phyloP scores from a whole-genome alignment of 768 basidiomycete species.

The Termitomyces sp. region DNA sequence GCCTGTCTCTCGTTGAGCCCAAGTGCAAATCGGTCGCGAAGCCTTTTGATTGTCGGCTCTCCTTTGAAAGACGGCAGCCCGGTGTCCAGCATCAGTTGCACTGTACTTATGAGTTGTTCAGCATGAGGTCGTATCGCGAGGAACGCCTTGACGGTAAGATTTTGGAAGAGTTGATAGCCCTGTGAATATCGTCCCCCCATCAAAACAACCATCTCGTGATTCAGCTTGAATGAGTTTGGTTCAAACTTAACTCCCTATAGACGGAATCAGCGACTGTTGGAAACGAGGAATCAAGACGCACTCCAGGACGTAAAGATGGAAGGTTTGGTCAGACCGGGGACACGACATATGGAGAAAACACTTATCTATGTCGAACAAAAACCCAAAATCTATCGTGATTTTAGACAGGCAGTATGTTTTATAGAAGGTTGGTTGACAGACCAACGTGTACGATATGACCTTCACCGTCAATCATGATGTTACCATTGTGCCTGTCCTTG shows the following conservation, averaged over 20 bases:
- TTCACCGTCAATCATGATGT: slow-evolving; percentile 99
- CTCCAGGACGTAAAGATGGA: slow-evolving; percentile 59
- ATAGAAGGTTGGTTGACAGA: slow-evolving; percentile 27
- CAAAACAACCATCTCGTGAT: slow-evolving; percentile 95
- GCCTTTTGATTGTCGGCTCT: slow-evolving; percentile 81
- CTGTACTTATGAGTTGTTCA: slow-evolving; percentile 83
- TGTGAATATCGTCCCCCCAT: slow-evolving; percentile 96
- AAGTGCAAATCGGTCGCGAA: slow-evolving; percentile 83
- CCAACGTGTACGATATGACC: slow-evolving; percentile 97
- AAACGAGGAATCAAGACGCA: slow-evolving; percentile 23
- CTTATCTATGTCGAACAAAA: slow-evolving; percentile 98
- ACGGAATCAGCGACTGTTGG: background rate
- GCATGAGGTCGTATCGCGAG: slow-evolving; percentile 93
- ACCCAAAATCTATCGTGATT: slow-evolving; percentile 74
- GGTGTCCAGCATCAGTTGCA: slow-evolving; percentile 91
- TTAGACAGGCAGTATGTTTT: background rate
- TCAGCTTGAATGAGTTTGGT: slow-evolving; percentile 95
- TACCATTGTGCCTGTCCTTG: slow-evolving; percentile 98
- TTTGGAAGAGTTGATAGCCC: slow-evolving; percentile 92
- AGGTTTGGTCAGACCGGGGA: slow-evolving; percentile 20
- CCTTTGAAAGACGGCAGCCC: slow-evolving; percentile 97
- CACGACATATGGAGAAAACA: slow-evolving; percentile 21
- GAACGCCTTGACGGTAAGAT: slow-evolving; percentile 94
- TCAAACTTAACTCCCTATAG: slow-evolving; percentile 95
- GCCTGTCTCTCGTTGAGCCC: slow-evolving; percentile 84